Evolutionary conservation across 139 green algal genomes (phyloP).

Genomic region (Gonium pectorale): DNA sequence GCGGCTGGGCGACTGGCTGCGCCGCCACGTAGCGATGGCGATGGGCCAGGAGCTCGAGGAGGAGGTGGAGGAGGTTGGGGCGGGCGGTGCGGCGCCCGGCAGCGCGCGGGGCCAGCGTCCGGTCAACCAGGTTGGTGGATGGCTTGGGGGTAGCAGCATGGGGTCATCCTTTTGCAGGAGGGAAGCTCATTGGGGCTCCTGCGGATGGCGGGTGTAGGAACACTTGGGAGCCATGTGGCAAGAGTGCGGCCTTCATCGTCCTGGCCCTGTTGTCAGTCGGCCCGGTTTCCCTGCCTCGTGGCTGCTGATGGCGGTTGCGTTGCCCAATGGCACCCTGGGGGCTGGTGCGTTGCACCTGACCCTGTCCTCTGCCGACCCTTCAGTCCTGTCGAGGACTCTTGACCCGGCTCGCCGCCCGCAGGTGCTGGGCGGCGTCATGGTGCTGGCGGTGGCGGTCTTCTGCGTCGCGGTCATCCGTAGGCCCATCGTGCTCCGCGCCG

Average conservation of each 20-base stretch:
- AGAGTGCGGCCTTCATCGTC: too few species aligned
- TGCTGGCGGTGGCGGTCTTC: conserved; percentile 16
- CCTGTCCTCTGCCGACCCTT: background rate
- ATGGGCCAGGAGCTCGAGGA: background rate
- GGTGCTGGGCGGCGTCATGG: conserved; percentile 44
- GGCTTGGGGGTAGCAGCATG: too few species aligned
- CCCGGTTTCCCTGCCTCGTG: too few species aligned
- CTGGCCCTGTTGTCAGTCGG: too few species aligned
- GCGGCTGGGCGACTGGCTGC: conserved; percentile 27
- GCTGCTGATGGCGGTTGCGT: background rate
- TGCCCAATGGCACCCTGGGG: background rate
- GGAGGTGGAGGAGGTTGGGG: background rate
- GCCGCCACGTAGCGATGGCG: background rate
- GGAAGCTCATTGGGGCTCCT: too few species aligned
- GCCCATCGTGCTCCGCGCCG: background rate
- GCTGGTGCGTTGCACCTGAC: background rate
- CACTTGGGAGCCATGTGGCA: too few species aligned
- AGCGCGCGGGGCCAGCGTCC: background rate
- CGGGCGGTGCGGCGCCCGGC: background rate
- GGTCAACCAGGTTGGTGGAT: background rate
- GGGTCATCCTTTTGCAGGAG: too few species aligned
- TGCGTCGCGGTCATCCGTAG: conserved; percentile 10
- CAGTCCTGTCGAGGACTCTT: too few species aligned
- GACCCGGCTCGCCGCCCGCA: background rate
- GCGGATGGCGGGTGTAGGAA: too few species aligned